Evolutionary conservation across 352 stramenopile genomes (phyloP), one percentile per base, ranked within the genome.

Genomic region (Phytophthora podocarpi): DNA sequence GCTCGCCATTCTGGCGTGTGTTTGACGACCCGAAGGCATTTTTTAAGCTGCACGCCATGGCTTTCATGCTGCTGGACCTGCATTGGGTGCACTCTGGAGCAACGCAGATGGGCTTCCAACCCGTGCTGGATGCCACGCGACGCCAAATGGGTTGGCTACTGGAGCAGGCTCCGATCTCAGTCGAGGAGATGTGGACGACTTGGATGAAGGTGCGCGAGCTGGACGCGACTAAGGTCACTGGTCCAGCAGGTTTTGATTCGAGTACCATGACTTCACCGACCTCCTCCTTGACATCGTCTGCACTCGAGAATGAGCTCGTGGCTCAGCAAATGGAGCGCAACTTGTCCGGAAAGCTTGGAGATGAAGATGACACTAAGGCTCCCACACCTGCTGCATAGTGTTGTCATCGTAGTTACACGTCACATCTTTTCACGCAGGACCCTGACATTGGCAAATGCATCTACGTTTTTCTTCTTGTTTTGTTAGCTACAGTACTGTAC

Each of bases 71-170:
- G 49, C 68, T 94, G 31, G 83, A 94, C 42, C 55, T 94, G 35
- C 83, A 94, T 59, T 93, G 81, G 83, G 64, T 93, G 31, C 81
- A 89, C 64, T 90, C 83, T 4, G 85, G 83, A 12, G 83, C 83
- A 12, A 93, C 83, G 27, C 85, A 94, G 45, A 93, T 94, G 85
- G 83, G 85, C 1, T 94, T 94, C 67, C 79, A 93, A 50, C 82
- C 85, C 2, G 80, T 93, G 28, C 58, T 93, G 24, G 85, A 95
- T 57, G 76, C 83, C 16, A 95, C 83, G 11, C 72, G 83, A 51
- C 80, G 85, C 0, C 82, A 93, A 55, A 85, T 93, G 78, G 82
- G 85, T 28, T 95, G 83, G 85, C 65, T 95, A 32, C 70, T 93
- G 23, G 82, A 95, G 63, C 83, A 91, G 52, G 78, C 80, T 20